Percentiles rank a stretch among this genome's conserved stretches.
Conservation (phyloP, 345 rosid species). For the Gossypium raimondii region DNA sequence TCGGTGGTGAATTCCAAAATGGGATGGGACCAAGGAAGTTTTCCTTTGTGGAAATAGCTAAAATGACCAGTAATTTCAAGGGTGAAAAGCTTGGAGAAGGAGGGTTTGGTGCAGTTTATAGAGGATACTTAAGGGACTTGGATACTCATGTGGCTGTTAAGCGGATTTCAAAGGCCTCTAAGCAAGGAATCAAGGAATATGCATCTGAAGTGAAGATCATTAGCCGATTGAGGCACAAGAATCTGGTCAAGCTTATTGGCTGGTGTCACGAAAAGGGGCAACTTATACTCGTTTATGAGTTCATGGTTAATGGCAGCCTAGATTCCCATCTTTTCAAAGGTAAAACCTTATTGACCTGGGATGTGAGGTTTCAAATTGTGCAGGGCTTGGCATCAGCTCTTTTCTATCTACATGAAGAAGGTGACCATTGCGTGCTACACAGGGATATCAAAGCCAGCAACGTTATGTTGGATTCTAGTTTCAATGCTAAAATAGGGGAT, state of each 20-base stretch:
- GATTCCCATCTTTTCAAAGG: slow-evolving; percentile 24
- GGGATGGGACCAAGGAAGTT: slow-evolving; percentile 21
- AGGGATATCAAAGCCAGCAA: neutral
- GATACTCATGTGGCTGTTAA: slow-evolving; percentile 14
- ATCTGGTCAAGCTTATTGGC: slow-evolving; percentile 38
- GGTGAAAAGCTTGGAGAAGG: slow-evolving; percentile 25
- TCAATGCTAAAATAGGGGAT: slow-evolving; percentile 36
- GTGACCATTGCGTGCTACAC: neutral
- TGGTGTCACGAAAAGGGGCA: slow-evolving; percentile 45
- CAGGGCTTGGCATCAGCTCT: no score
- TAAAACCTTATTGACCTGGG: slow-evolving; percentile 21
- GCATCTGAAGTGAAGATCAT: slow-evolving; percentile 25
- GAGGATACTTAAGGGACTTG: slow-evolving; percentile 12
- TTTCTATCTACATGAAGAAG: no score
- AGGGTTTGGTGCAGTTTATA: slow-evolving; percentile 24
- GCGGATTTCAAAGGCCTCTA: slow-evolving; percentile 17
- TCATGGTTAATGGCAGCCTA: slow-evolving; percentile 17
- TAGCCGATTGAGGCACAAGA: slow-evolving; percentile 41
- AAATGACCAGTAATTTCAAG: slow-evolving; percentile 14
- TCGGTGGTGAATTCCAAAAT: neutral
- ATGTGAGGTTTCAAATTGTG: slow-evolving; percentile 3
- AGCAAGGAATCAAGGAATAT: slow-evolving; percentile 25
- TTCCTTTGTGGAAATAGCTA: slow-evolving; percentile 14
- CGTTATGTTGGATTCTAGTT: slow-evolving; percentile 15
- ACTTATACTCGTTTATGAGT: slow-evolving; percentile 11